A percentile compares a stretch with the other conserved stretches of the same genome.
Evolutionary conservation across 768 basidiomycete genomes (phyloP).

Genomic region (Ramaria sp.): DNA sequence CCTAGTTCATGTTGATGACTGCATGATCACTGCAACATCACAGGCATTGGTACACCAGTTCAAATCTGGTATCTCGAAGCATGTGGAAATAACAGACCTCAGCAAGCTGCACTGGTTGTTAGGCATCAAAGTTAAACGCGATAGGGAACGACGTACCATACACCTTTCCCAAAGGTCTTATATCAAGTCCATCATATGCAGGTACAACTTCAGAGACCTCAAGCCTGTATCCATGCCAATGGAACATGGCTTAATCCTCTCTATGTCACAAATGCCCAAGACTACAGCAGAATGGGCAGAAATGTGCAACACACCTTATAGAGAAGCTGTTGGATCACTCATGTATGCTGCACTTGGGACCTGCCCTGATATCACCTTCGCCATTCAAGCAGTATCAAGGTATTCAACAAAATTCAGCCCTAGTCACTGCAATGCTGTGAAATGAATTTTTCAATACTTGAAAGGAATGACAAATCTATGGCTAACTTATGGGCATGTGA

Average conservation of each 20-base stretch:
- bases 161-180: conserved; percentile 10
- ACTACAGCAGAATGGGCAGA: no score
- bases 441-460: conserved; percentile 9
- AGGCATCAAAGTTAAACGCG: conserved; percentile 21
- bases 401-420: conserved; percentile 7
- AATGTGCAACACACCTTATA: no score
- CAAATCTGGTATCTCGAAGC: neutral
- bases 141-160: conserved; percentile 6
- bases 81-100: conserved; percentile 1
- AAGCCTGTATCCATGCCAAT: conserved; percentile 5
- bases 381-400: conserved; percentile 7
- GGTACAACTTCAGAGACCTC: conserved; percentile 1
- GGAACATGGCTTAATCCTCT: neutral
- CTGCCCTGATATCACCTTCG: neutral
- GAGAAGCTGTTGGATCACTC: no score
- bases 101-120: conserved; percentile 16
- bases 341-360: no score
- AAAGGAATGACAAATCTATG: neutral
- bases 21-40: conserved; percentile 16
- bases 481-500: neutral
- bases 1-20: conserved; percentile 23
- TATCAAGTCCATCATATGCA: conserved; percentile 9
- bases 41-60: neutral
- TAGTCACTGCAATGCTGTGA: conserved; percentile 4
- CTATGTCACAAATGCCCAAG: no score